Evolutionary conservation across 345 rosid species (phyloP).

Genomic region (Hibiscus mutabilis): DNA sequence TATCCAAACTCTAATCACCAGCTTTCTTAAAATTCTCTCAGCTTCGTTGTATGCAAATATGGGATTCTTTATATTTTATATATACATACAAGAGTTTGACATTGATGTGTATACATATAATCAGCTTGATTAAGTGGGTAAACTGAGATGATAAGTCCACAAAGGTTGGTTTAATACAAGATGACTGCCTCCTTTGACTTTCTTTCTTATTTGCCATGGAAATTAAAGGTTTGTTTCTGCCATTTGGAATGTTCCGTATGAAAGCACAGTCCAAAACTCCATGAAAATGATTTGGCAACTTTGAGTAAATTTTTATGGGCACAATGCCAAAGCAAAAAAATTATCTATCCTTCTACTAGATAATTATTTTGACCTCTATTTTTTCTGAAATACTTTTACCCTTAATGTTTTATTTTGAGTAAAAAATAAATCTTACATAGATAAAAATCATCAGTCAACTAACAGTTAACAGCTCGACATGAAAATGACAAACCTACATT

Average conservation of each 20-base stretch:
- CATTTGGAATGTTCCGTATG: slow-evolving; percentile 2
- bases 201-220: not conserved
- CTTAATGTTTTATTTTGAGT: no score
- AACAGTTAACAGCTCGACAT: no score
- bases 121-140: slow-evolving; percentile 10
- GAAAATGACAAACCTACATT: no score
- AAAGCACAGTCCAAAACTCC: not conserved
- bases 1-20: not conserved
- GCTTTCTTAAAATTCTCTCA: not conserved
- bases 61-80: not conserved
- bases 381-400: accelerated
- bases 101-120: not conserved
- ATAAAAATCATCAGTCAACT: no score
- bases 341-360: no score
- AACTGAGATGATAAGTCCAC: slow-evolving; percentile 11
- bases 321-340: no score
- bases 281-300: no score
- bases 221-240: not conserved
- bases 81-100: not conserved
- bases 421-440: no score
- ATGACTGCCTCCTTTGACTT: slow-evolving; percentile 27
- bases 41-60: not conserved
- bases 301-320: no score
- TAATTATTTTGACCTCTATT: no score
- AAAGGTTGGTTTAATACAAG: slow-evolving; percentile 22